Evolutionary conservation across 148 eudicot genomes (phyloP).

Genomic region (Chenopodium berlandieri): DNA sequence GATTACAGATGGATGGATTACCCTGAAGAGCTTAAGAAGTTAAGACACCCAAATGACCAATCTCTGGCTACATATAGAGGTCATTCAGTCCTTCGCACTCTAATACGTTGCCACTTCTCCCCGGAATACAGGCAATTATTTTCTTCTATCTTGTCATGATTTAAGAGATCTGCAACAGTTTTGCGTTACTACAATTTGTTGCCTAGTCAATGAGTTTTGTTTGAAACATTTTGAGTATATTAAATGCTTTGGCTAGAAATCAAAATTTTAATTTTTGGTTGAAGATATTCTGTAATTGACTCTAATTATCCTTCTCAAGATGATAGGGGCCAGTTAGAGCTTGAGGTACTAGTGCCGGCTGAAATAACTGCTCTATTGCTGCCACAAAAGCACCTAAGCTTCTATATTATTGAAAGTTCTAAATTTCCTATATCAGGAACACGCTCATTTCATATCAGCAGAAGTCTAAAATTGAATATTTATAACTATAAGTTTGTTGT

Average conservation of each 20-base stretch:
- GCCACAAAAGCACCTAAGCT: background rate
- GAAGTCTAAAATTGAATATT: background rate
- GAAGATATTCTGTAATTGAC: background rate
- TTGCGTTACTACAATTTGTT: background rate
- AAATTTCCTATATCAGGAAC: background rate
- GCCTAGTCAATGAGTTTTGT: background rate
- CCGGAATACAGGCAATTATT: constrained; percentile 61
- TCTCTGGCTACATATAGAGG: constrained; percentile 85
- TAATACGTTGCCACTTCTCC: constrained; percentile 89
- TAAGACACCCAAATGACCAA: constrained; percentile 67
- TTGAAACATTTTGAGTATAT: background rate
- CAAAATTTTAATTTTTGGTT: background rate
- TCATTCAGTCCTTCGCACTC: constrained; percentile 81
- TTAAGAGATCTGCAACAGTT: background rate
- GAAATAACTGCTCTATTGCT: background rate
- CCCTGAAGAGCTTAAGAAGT: constrained; percentile 45
- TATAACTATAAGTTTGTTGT: background rate
- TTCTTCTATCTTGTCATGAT: background rate
- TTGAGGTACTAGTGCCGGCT: background rate
- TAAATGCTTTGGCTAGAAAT: too few species aligned
- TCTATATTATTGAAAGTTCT: background rate
- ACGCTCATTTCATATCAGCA: background rate
- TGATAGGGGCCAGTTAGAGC: background rate
- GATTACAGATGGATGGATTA: constrained; percentile 92
- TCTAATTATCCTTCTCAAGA: background rate